Base-by-base conservation (phyloP, 441 rosid genomes). In the Pelargonium australe region DNA sequence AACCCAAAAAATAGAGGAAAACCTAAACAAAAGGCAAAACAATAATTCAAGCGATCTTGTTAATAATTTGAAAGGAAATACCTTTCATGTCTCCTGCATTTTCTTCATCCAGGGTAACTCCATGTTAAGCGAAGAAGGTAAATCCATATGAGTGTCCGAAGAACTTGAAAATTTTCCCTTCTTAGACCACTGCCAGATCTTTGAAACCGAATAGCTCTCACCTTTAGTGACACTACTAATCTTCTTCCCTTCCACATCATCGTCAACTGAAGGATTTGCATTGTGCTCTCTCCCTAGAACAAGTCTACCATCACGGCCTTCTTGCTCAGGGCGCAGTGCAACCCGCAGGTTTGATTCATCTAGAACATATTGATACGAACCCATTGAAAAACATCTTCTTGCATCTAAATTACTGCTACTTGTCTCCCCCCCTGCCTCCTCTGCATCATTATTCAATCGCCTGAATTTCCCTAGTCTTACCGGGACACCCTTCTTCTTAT, bases 121-220 rank as follows among this genome's bases (percentile, higher is more conserved):
- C 80, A 83, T 64, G 80, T 81, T 73, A 43, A 82, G 77, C 5
- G 81, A 82, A 55, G 68, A 41, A 67, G 72, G 19, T 70, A 66
- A 47, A 58, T 74, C 80, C 80, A 79, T 23, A 25, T 75, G 80
- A n/a, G 84, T 70, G 23, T 82, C 88, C 31, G 84, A 78, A 47
- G 84, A 72, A 77, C 67, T 79, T 44, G 75, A 73, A 67, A 79
- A 77, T 74, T 81, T 85, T 51, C 78, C 81, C 80, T 86, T 85
- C 75, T 80, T 86, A 63, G 94, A 85, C 94, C 91, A 88, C 63
- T 82, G 87, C 94, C 94, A 88, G 64, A 85, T 84, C 81, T 88
- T 88, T 5, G 94, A 88, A 70, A 88, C 88, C 53, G 94, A 88
- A 68, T 86, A 86, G 86, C 94, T 88, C 71, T 88, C 94, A 44